Base-by-base conservation (phyloP, 2,329 filamentous ascomycete genomes). In the Exophiala oligosperma region DNA sequence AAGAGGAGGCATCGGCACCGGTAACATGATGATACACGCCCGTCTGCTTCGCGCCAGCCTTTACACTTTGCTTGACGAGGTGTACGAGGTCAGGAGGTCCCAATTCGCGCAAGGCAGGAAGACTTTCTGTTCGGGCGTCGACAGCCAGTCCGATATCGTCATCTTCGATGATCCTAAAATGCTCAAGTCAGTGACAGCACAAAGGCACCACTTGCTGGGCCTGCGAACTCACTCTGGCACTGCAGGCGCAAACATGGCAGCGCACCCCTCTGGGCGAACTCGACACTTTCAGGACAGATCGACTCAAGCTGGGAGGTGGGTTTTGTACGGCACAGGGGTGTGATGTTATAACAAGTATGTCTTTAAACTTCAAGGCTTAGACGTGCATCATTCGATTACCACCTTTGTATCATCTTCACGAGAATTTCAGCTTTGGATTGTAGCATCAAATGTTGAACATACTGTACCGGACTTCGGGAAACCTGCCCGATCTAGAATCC, bases 11-110 rank as follows among this genome's bases (percentile, higher is more conserved):
- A 77, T 99, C 94, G 71, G 97, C 88, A 61, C 94, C 94, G 40
- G 92, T 96, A 67, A 97, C 92, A 86, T 99, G 94, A 74, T 99
- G 94, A 73, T 99, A 99, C 56, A 97, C 88, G 59, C 94, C 94
- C 61, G 87, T 87, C 90, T 97, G 68, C 23, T 62, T 62, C 28
- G 29, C 57, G 57, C 54, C 60, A 47, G 60, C 62, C 56, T 66
- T 84, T 69, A 82, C 77, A 9, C 83, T 81, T 69, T 86, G 84
- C 72, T 97, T 97, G 68, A 96, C 85, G 57, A 99, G 84, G 76
- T 99, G 94, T 40, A 97, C 93, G 28, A 99, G 83, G 75, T 99
- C 94, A 54, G 94, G 94, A 26, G 94, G 94, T 43, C 94, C 94
- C 57, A 99, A 84, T 81, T 99, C 94, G 71, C 94, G 89, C 63